Base-by-base conservation (phyloP, 192 early-diverging fungal genomes). In the Lunasporangiospora selenospora region DNA sequence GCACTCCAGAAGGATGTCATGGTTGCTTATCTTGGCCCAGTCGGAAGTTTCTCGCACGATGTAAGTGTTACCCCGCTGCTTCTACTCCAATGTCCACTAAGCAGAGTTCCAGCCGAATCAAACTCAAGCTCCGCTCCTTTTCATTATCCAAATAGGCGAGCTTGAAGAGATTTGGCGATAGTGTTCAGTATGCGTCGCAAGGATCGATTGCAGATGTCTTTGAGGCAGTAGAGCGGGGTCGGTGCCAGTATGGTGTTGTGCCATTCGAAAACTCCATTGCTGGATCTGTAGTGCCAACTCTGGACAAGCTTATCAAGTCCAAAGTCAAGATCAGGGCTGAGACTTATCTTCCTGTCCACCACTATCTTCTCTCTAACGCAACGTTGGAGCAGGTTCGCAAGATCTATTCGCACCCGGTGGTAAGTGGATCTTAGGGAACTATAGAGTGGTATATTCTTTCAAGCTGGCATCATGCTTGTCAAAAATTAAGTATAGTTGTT, bases 201-300 rank as follows among this genome's bases (percentile, higher is more conserved):
- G 67, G 76, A 29, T 80, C 82, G 33, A 92, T 94, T 32, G 78
- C 84, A 60, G 93, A 92, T 53, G 91, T 98, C 2, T 90, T 97
- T 70, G 81, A 78, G 21, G 88, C 89, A 1, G 90, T 92, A 1
- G 89, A 88, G 62, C 81, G 83, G 9, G 89, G 89, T 24, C 82
- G 80, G 26, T 81, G 86, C 3, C 92, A 89, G n/a, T 97, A 94
- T 61, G 94, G 94, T 6, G 75, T 98, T 50, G 90, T 98, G 5
- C 97, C 97, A 2, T 93, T 95, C 70, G 97, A 98, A 71, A 98
- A 98, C 77, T 97, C 95, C 9, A 92, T 89, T 18, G 87, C 83
- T 78, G 96, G 96, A 36, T 85, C 85, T 11, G 96, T 98, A 3
- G 84, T 88, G 7, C 78, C 89, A 45, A 95, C 96, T 0, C 77